Evolutionary conservation across 345 rosid species (phyloP), one percentile per base, ranked within the genome.

Genomic region (Gossypium herbaceum): DNA sequence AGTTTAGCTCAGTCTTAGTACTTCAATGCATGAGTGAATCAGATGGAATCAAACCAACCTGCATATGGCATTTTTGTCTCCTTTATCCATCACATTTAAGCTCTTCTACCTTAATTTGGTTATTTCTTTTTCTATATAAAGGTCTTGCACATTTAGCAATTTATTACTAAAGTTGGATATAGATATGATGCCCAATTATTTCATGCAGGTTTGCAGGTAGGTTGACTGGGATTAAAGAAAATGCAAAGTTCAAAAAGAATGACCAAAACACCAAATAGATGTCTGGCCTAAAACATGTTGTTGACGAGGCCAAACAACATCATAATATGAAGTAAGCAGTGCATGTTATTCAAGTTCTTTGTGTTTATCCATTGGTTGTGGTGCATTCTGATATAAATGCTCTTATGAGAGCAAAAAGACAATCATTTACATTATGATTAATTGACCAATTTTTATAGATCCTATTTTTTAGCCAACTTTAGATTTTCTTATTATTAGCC

Each of bases 191-290:
- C 4, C 0, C 50, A 55, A 29, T 77, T 52, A 7, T 22, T 60
- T 19, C 50, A 76, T 76, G 66, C 86, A 93, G 97, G 86, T 93
- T 95, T 55, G 94, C 93, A 5, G 91, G 87, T 25, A 90, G 93
- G 80, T 90, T 95, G 68, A 87, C 91, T 11, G 98, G 98, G 72
- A 95, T 95, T 59, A 90, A 91, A 77, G 99, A 95, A 81, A 93
- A 95, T 60, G 73, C 82, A 22, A 95, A 95, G 72, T 95, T 95
- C 82, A 92, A 83, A 73, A 95, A 91, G 86, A 84, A 73, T 72
- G 75, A 74, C 72, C 81, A 77, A 63, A 81, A 77, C 59, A 79
- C 48, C 45, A 92, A 88, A 57, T 90, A 80, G 66, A 78, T 69
- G 50, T 62, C 88, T 11, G 98, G 99, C 44, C 84, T 91, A 51